A percentile compares a stretch with the other conserved stretches of the same genome.
Conservation (phyloP, 352 stramenopile species). For the Phytophthora hibernalis region DNA sequence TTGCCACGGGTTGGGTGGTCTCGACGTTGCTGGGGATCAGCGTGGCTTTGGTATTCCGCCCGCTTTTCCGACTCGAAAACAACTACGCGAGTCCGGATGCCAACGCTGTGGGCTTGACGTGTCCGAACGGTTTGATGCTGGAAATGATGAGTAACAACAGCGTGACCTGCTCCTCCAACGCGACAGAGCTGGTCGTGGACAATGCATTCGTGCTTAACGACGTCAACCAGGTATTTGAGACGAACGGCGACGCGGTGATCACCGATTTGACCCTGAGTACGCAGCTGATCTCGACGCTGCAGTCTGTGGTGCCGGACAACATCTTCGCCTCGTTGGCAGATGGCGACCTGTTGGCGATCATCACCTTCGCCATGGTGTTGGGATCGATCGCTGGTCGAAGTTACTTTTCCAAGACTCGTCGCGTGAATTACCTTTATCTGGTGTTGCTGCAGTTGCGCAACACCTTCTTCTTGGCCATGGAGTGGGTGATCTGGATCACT, state of each 20-base stretch:
- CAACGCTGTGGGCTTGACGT: conserved; percentile 61
- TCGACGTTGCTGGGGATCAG: conserved; percentile 57
- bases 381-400: conserved; percentile 60
- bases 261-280: conserved; percentile 61
- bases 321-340: conserved; percentile 60
- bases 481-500: conserved; percentile 77
- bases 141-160: conserved; percentile 37
- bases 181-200: conserved; percentile 26
- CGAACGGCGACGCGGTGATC: conserved; percentile 45
- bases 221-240: conserved; percentile 58
- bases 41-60: conserved; percentile 63
- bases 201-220: conserved; percentile 58
- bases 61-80: conserved; percentile 52
- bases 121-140: conserved; percentile 50
- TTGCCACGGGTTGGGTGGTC: conserved; percentile 61
- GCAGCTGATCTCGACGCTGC: conserved; percentile 67
- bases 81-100: conserved; percentile 23
- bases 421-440: conserved; percentile 75
- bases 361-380: conserved; percentile 77
- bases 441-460: conserved; percentile 72
- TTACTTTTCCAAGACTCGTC: conserved; percentile 66
- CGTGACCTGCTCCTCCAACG: conserved; percentile 37
- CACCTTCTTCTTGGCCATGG: conserved; percentile 73
- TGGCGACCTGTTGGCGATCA: conserved; percentile 62
- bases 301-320: conserved; percentile 71